These are phyloP conservation scores for Omphalotus olearius DNA, from an alignment of 1,284 basidiomycete species.

Conservation along the genomic window DNA sequence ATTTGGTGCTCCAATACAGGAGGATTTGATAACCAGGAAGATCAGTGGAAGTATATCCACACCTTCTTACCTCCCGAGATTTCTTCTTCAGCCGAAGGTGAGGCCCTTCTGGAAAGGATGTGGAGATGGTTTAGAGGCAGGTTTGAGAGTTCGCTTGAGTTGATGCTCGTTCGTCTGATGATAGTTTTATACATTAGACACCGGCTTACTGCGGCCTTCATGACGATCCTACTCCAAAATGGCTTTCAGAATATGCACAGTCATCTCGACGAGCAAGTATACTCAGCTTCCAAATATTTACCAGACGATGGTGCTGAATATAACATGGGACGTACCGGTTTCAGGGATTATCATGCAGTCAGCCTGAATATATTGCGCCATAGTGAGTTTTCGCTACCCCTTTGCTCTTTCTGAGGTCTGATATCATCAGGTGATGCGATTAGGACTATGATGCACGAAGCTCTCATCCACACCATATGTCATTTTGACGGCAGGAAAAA, in stretches of 20 bases:
- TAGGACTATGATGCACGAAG: not conserved
- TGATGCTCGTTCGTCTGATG: no score
- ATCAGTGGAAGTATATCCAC: constrained; percentile 3
- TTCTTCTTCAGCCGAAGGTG: not conserved
- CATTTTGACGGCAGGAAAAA: not conserved
- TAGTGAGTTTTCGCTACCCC: not conserved
- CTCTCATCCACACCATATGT: not conserved
- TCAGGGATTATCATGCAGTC: not conserved
- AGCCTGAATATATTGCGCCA: not conserved
- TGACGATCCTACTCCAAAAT: not conserved
- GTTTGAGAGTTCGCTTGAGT: no score
- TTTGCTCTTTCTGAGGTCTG: not conserved
- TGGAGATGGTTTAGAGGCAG: constrained; percentile 13
- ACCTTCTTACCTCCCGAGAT: constrained; percentile 7
- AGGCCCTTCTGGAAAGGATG: constrained; percentile 2
- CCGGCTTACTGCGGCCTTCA: constrained; percentile 2
- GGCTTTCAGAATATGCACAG: not conserved
- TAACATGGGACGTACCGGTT: not conserved
- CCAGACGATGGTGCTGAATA: not conserved
- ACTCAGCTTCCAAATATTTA: not conserved
- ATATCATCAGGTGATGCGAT: not conserved
- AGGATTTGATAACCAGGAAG: constrained; percentile 2
- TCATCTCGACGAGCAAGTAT: not conserved
- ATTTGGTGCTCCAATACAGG: constrained; percentile 12
- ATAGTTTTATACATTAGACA: constrained; percentile 3